Evolutionary conservation across 768 basidiomycete genomes (phyloP).

Genomic region (Leccinum olivaceopallidum): DNA sequence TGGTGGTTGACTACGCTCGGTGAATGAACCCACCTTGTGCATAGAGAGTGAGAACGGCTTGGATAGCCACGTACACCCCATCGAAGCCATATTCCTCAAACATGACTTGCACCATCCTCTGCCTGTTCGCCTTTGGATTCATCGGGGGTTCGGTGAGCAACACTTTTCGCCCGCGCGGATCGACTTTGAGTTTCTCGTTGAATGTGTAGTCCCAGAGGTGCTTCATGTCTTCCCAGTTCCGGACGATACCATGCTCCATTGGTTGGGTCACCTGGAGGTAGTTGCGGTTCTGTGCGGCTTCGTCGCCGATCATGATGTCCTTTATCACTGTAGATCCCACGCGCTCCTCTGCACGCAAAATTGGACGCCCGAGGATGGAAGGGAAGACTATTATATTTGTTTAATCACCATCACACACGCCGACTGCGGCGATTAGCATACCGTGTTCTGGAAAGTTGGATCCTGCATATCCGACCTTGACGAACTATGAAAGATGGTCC

Average conservation of each 20-base stretch:
- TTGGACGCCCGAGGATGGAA: conserved; percentile 95
- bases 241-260: conserved; percentile 98
- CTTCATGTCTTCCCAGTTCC: conserved; percentile 99
- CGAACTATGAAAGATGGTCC: conserved; percentile 58
- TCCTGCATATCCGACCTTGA: conserved; percentile 88
- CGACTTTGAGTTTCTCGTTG: conserved; percentile 88
- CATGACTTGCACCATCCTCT: conserved; percentile 97
- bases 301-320: conserved; percentile 98
- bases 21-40: conserved; percentile 80
- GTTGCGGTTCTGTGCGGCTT: conserved; percentile 90
- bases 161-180: conserved; percentile 85
- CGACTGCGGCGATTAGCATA: conserved; percentile 32
- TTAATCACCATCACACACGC: background rate
- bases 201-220: conserved; percentile 99
- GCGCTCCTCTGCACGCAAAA: conserved; percentile 96
- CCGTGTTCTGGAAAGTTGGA: conserved; percentile 96
- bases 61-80: conserved; percentile 96
- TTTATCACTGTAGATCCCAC: conserved; percentile 84
- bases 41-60: conserved; percentile 97
- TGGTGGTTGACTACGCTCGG: conserved; percentile 1
- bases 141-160: conserved; percentile 98
- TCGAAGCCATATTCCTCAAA: conserved; percentile 98
- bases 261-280: conserved; percentile 97
- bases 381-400: conserved; percentile 70
- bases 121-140: conserved; percentile 94